Evolutionary conservation across 1,284 basidiomycete species (phyloP).

Genomic region (Ceratobasidium sp.): DNA sequence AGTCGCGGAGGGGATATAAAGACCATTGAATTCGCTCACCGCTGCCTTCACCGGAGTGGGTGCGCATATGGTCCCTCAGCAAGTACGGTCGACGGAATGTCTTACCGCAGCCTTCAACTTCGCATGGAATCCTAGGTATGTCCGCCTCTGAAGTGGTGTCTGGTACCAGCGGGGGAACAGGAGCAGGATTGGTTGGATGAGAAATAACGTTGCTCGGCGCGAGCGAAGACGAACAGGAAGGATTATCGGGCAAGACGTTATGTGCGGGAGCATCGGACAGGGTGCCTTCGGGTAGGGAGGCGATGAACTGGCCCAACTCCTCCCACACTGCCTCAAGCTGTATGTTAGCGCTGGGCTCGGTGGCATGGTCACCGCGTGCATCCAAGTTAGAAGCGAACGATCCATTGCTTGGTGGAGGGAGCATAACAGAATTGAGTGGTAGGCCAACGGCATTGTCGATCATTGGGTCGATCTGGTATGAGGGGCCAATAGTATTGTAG

Average conservation of each 20-base stretch:
- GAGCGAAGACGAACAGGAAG: background rate
- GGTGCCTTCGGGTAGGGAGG: no score
- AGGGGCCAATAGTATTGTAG: background rate
- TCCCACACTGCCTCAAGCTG: background rate
- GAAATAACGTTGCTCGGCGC: background rate
- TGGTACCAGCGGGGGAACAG: background rate
- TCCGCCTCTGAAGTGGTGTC: background rate
- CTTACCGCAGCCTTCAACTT: conserved; percentile 3
- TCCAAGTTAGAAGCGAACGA: background rate
- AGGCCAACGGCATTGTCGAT: background rate
- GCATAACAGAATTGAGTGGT: background rate
- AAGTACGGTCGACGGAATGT: conserved; percentile 28
- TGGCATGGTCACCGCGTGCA: background rate
- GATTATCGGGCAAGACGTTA: background rate
- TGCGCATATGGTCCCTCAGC: conserved; percentile 24
- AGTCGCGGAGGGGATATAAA: background rate
- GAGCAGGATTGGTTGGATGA: background rate
- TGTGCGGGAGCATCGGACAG: background rate
- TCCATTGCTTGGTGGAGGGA: background rate
- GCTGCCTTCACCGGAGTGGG: conserved; percentile 13
- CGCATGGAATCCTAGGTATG: conserved; percentile 2
- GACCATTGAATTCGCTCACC: background rate
- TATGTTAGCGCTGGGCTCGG: no score
- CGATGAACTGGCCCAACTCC: background rate
- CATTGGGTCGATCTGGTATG: background rate